phyloP scores from a whole-genome alignment of 2,329 filamentous ascomycete species.

The Penicillium decumbens region DNA sequence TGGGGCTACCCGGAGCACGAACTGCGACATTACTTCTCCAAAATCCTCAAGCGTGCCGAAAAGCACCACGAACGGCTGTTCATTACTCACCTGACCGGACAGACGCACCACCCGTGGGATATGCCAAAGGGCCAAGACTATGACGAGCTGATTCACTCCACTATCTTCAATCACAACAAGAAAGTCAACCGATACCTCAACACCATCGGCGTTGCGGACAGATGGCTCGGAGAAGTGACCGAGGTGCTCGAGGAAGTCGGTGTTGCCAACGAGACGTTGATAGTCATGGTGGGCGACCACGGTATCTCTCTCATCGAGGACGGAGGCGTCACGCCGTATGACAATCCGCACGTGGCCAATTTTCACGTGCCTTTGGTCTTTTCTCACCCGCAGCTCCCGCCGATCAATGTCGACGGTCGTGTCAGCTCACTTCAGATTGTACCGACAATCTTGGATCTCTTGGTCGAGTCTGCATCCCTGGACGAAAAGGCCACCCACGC shows the following conservation, averaged over 20 bases:
- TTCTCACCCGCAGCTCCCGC: slow-evolving; percentile 21
- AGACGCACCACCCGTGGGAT: slow-evolving; percentile 26
- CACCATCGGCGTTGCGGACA: slow-evolving; percentile 19
- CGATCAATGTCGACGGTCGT: slow-evolving; percentile 19
- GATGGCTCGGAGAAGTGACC: slow-evolving; percentile 22
- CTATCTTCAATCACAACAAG: slow-evolving; percentile 12
- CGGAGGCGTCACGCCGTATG: slow-evolving; percentile 18
- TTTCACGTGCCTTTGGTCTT: slow-evolving; percentile 23
- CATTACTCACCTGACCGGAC: slow-evolving; percentile 25
- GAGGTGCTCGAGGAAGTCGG: slow-evolving; percentile 17
- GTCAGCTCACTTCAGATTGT: slow-evolving; percentile 35
- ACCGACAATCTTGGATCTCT: slow-evolving; percentile 46
- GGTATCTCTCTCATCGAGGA: slow-evolving; percentile 22
- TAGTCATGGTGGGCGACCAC: slow-evolving; percentile 23
- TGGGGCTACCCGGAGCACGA: slow-evolving; percentile 25
- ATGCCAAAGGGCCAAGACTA: slow-evolving; percentile 18
- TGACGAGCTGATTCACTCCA: slow-evolving; percentile 17
- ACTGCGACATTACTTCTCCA: slow-evolving; percentile 20
- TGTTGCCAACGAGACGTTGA: slow-evolving; percentile 20
- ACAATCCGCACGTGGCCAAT: slow-evolving; percentile 21
- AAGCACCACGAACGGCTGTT: slow-evolving; percentile 24
- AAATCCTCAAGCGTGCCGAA: slow-evolving; percentile 22
- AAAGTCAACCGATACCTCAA: slow-evolving; percentile 21
- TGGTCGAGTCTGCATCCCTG: slow-evolving; percentile 41
- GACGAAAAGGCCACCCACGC: slow-evolving; percentile 28